Evolutionary conservation across 176 grass and related monocot genomes (phyloP).

Genomic region (Triticum dicoccoides): DNA sequence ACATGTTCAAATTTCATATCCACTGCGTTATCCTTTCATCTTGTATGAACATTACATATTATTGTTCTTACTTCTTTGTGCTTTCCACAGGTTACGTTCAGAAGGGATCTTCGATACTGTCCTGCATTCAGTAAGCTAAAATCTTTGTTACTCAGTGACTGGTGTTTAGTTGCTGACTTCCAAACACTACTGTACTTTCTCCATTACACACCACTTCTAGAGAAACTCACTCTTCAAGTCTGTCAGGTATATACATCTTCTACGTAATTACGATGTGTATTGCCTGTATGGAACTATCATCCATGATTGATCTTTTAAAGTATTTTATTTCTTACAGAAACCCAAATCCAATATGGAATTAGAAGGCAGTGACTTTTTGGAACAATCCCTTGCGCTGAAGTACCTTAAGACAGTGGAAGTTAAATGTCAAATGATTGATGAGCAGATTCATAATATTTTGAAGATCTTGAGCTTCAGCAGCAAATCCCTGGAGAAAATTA

Average conservation of each 20-base stretch:
- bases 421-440: background rate
- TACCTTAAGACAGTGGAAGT: background rate
- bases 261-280: background rate
- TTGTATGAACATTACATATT: background rate
- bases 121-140: background rate
- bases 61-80: background rate
- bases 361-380: background rate
- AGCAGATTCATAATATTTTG: background rate
- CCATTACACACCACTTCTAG: background rate
- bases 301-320: background rate
- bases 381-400: background rate
- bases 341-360: background rate
- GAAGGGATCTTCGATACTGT: background rate
- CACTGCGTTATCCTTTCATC: background rate
- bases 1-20: background rate
- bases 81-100: background rate
- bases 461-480: background rate
- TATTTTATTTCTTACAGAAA: background rate
- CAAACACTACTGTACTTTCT: background rate
- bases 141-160: background rate
- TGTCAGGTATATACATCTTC: background rate
- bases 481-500: background rate
- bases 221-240: slow-evolving; percentile 2
- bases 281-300: background rate
- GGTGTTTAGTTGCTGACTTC: background rate